phyloP scores from a whole-genome alignment of 108 stramenopile species.

The Cafeteria roenbergensis region DNA sequence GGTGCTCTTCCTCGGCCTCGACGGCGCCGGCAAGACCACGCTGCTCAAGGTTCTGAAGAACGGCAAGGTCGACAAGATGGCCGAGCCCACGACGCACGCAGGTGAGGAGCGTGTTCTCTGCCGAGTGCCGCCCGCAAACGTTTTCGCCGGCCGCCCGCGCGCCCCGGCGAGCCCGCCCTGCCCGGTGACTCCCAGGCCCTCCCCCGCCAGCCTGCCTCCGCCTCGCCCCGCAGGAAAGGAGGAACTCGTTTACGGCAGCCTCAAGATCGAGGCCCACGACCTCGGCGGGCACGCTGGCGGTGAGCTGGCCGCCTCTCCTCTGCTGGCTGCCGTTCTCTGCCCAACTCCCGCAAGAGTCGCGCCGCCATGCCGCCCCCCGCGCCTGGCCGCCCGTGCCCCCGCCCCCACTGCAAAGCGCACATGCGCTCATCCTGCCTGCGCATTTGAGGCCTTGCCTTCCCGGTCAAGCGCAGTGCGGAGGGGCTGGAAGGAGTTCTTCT shows the following conservation, averaged over 20 bases:
- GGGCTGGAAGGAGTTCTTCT: slow-evolving; percentile 87
- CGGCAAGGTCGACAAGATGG: slow-evolving; percentile 62
- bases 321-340: no score
- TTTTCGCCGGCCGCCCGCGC: no score
- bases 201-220: background rate
- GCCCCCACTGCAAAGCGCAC: no score
- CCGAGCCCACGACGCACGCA: slow-evolving; percentile 57
- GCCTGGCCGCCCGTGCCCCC: no score
- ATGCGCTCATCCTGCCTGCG: no score
- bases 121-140: no score
- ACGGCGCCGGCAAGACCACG: slow-evolving; percentile 97
- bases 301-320: no score
- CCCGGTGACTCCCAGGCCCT: background rate
- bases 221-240: slow-evolving; percentile 47
- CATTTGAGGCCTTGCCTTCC: background rate
- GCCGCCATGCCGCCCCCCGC: no score
- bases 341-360: no score
- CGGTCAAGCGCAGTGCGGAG: slow-evolving; percentile 21
- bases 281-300: slow-evolving; percentile 87
- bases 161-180: background rate
- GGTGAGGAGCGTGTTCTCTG: background rate
- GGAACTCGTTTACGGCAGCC: slow-evolving; percentile 75
- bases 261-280: slow-evolving; percentile 86
- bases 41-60: slow-evolving; percentile 90
- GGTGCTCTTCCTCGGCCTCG: slow-evolving; percentile 94